Percentiles rank a stretch among this genome's conserved stretches.
These are phyloP conservation scores for Domatiomyces catenatus DNA, from an alignment of 2,329 filamentous ascomycete genomes.

Conservation along the genomic window DNA sequence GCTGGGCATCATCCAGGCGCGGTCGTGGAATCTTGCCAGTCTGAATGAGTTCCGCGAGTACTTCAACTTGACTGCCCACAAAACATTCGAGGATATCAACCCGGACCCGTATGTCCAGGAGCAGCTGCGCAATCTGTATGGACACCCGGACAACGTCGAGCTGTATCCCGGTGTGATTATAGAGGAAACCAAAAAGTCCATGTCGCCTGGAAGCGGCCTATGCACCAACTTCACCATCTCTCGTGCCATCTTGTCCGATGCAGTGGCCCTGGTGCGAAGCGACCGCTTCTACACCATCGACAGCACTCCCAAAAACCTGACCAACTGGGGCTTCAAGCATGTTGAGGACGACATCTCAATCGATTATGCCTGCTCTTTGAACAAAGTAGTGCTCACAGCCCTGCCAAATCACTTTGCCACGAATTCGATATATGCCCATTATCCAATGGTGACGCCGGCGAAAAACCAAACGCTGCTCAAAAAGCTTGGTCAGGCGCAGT, in stretches of 20 bases:
- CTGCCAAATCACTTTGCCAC: constrained; percentile 34
- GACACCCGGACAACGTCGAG: constrained; percentile 39
- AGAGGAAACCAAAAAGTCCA: constrained; percentile 40
- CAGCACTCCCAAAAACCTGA: constrained; percentile 27
- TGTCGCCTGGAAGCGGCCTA: constrained; percentile 33
- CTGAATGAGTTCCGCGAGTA: constrained; percentile 42
- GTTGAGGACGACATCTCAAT: constrained; percentile 28
- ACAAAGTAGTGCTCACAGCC: constrained; percentile 35
- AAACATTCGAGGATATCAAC: constrained; percentile 38
- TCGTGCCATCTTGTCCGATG: constrained; percentile 30
- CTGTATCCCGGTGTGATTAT: constrained; percentile 43
- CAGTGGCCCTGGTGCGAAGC: constrained; percentile 29
- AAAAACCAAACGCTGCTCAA: constrained; percentile 31
- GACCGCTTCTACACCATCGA: constrained; percentile 34
- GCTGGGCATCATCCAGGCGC: constrained; percentile 46
- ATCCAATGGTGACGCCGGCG: constrained; percentile 33
- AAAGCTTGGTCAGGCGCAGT: constrained; percentile 24
- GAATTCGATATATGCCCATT: constrained; percentile 35
- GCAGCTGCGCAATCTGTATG: constrained; percentile 33
- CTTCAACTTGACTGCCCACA: constrained; percentile 36
- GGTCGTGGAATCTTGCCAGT: constrained; percentile 45
- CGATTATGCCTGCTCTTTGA: constrained; percentile 35
- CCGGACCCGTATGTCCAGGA: constrained; percentile 33
- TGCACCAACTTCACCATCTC: constrained; percentile 34
- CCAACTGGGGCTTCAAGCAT: constrained; percentile 30